These are phyloP conservation scores for Lignosus rhinocerotis DNA, from an alignment of 1,284 basidiomycete genomes.

Conservation along the genomic window DNA sequence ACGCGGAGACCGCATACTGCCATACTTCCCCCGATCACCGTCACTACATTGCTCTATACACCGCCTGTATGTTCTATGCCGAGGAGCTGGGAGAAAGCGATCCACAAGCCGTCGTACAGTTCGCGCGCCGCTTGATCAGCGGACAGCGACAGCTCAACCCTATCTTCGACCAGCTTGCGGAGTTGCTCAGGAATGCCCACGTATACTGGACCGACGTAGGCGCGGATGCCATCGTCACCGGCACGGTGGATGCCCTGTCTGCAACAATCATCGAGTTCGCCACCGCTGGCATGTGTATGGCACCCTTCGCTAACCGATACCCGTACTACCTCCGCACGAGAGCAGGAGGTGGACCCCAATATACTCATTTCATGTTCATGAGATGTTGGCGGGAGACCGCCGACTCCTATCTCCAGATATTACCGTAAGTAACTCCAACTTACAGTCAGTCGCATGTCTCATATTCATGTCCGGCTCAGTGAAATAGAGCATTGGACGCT, in stretches of 20 bases:
- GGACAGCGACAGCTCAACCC: slow-evolving; percentile 16
- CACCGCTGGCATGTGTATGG: slow-evolving; percentile 8
- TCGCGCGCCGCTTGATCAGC: slow-evolving; percentile 17
- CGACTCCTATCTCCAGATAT: slow-evolving; percentile 20
- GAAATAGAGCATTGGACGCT: slow-evolving; percentile 24
- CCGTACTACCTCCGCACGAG: slow-evolving; percentile 20
- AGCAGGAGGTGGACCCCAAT: slow-evolving; percentile 19
- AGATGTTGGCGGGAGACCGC: slow-evolving; percentile 19
- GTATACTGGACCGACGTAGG: slow-evolving; percentile 20
- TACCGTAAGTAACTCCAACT: slow-evolving; percentile 11
- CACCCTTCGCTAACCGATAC: slow-evolving; percentile 14
- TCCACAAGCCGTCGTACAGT: slow-evolving; percentile 15
- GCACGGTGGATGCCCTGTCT: slow-evolving; percentile 19
- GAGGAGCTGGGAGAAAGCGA: slow-evolving; percentile 20
- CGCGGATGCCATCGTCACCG: slow-evolving; percentile 20
- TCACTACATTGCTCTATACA: slow-evolving; percentile 22
- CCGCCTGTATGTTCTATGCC: slow-evolving; percentile 24
- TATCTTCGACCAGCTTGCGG: slow-evolving; percentile 19
- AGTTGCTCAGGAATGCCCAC: slow-evolving; percentile 17
- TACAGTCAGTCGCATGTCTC: neutral
- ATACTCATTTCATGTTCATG: slow-evolving; percentile 23
- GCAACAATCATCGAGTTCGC: slow-evolving; percentile 18
- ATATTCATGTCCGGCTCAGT: neutral
- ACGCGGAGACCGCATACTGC: slow-evolving; percentile 18
- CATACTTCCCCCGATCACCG: slow-evolving; percentile 19